Evolutionary conservation across 768 basidiomycete species (phyloP).

Genomic region (Suillus sp.): DNA sequence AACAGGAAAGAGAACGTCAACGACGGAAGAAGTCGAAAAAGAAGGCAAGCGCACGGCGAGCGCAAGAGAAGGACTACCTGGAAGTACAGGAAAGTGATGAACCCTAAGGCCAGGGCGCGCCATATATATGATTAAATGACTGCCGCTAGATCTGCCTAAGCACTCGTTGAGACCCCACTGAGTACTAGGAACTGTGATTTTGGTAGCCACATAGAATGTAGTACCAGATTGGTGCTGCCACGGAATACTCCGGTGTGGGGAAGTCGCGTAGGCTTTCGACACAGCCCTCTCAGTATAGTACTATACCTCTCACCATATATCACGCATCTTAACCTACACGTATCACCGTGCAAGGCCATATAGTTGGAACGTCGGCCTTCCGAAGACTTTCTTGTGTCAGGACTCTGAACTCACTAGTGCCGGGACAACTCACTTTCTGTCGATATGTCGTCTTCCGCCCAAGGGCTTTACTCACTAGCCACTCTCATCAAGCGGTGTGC

Average conservation of each 20-base stretch:
- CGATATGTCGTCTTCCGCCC: constrained; percentile 38
- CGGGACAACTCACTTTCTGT: background rate
- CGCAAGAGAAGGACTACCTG: constrained; percentile 26
- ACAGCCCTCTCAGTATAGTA: background rate
- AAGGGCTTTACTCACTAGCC: constrained; percentile 70
- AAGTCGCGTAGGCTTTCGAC: constrained; percentile 3
- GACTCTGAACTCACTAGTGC: background rate
- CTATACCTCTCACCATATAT: background rate
- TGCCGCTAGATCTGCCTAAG: background rate
- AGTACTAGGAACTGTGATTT: background rate
- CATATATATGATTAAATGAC: background rate
- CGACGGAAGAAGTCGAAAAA: constrained; percentile 80
- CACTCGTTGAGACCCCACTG: background rate
- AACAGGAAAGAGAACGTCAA: constrained; percentile 74
- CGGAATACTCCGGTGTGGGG: constrained; percentile 27
- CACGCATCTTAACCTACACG: background rate
- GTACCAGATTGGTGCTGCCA: background rate
- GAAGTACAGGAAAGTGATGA: constrained; percentile 18
- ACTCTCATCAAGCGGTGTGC: constrained; percentile 82
- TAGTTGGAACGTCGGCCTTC: background rate
- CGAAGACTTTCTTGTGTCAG: background rate
- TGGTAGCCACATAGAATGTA: background rate
- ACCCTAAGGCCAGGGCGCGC: background rate
- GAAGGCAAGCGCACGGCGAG: constrained; percentile 42
- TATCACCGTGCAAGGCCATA: background rate